phyloP scores from a whole-genome alignment of 306 rosid genomes.

The Trifolium fragiferum region DNA sequence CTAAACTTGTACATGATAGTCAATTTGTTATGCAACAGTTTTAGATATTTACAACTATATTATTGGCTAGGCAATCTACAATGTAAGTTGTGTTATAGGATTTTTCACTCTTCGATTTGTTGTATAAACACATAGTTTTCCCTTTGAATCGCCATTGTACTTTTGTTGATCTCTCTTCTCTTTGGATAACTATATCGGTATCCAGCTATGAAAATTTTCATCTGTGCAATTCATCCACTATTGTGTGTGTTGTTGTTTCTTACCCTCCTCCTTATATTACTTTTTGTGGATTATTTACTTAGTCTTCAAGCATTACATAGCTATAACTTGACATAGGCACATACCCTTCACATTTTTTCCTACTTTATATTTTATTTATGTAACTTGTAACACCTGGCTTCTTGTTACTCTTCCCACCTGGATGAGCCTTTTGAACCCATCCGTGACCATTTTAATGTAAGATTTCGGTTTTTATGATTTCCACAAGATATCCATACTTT shows the following conservation, averaged over 20 bases:
- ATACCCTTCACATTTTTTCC: neutral
- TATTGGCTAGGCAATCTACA: conserved; percentile 48
- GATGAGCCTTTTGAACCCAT: conserved; percentile 41
- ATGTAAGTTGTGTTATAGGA: conserved; percentile 41
- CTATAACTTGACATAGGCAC: too few species aligned
- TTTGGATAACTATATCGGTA: too few species aligned
- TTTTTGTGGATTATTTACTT: neutral
- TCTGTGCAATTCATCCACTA: neutral
- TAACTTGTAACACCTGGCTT: conserved; percentile 12
- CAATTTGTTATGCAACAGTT: conserved; percentile 41
- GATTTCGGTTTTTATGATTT: conserved; percentile 42
- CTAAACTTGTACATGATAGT: conserved; percentile 62
- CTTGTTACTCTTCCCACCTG: conserved; percentile 31
- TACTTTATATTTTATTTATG: neutral
- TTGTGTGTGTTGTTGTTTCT: neutral
- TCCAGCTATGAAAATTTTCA: conserved; percentile 1
- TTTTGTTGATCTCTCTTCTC: conserved; percentile 24
- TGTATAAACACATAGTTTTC: conserved; percentile 52
- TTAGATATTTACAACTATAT: conserved; percentile 45
- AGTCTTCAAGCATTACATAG: neutral
- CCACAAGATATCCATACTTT: conserved; percentile 63
- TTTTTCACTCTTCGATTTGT: conserved; percentile 34
- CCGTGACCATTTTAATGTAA: conserved; percentile 56
- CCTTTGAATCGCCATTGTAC: neutral
- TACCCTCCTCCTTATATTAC: neutral